Base-by-base conservation (phyloP, 2,329 filamentous ascomycete genomes). In the Hypoxylon sp. region DNA sequence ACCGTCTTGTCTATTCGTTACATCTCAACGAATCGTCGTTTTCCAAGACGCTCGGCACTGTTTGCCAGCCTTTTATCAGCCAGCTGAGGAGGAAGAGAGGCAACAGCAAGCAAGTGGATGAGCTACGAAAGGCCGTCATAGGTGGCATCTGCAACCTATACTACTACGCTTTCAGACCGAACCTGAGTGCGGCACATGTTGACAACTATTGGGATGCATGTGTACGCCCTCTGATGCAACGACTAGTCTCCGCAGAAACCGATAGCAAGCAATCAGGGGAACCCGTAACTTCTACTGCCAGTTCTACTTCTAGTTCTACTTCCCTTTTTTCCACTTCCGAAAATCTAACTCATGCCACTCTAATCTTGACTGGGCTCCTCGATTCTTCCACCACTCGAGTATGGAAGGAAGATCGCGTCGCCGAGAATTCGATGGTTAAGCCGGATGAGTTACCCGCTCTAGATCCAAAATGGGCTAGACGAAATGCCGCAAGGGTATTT, bases 391-490 rank as follows among this genome's bases (percentile, higher is more conserved):
- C 78, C 7, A 72, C 76, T 36, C 71, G 86, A 54, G 70, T 86
- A 3, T 97, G 91, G 91, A 86, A 83, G 44, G 85, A 89, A 59
- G 84, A 89, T 55, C 85, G 86, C 41, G 86, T 90, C 7, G 77
- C 84, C 51, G 82, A 88, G 13, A 71, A 73, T 11, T 74, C 81
- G 2, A 70, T 86, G 21, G 73, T 84, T 43, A 80, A 77, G 41
- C 78, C 86, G 0, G 83, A 86, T n/a, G 91, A 97, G 52, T 76
- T 99, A n/a, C 89, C 91, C 4, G 76, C 86, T 5, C 75, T 97
- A 5, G 91, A 97, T 64, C 79, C 89, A 3, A 91, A 88, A 75
- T 99, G 94, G 94, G 78, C 95, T 8, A 83, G 93, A 43, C 87
- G 83, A 51, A 90, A 90, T 55, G 75, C 88, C 3, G 67, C 75